phyloP scores from a whole-genome alignment of 345 rosid species.

The Melaleuca quinquenervia region DNA sequence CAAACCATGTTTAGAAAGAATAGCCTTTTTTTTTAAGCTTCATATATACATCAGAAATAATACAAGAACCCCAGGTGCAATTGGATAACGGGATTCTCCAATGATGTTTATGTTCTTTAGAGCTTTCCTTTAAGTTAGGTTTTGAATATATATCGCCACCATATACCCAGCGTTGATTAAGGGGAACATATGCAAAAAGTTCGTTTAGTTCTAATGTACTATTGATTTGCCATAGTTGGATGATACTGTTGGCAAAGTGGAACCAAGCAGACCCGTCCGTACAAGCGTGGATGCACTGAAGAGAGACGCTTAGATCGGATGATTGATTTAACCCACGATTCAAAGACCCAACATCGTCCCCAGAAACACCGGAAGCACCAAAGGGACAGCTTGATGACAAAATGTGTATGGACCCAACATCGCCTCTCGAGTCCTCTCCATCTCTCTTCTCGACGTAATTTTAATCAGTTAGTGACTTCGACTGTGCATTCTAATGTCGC shows the following conservation, averaged over 20 bases:
- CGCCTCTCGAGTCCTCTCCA: neutral
- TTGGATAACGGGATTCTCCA: neutral
- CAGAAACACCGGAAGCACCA: constrained; percentile 12
- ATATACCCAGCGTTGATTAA: neutral
- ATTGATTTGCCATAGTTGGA: neutral
- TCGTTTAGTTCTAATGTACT: neutral
- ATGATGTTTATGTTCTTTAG: neutral
- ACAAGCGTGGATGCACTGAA: neutral
- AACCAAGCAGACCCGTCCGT: neutral
- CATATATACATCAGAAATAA: neutral
- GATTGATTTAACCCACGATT: neutral
- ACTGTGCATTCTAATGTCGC: neutral
- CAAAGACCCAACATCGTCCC: constrained; percentile 2
- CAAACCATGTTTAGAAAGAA: neutral
- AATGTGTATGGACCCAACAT: neutral
- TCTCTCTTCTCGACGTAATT: neutral
- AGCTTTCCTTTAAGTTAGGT: neutral
- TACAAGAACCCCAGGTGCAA: neutral
- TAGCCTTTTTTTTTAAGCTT: neutral
- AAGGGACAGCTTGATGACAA: neutral
- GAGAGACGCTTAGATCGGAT: neutral
- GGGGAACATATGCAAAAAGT: neutral
- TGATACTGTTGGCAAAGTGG: neutral
- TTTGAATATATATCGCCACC: neutral
- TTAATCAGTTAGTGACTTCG: neutral